Evolutionary conservation across 2,329 filamentous ascomycete species (phyloP), one percentile per base, ranked within the genome.

Genomic region (Chaetomium globosum): DNA sequence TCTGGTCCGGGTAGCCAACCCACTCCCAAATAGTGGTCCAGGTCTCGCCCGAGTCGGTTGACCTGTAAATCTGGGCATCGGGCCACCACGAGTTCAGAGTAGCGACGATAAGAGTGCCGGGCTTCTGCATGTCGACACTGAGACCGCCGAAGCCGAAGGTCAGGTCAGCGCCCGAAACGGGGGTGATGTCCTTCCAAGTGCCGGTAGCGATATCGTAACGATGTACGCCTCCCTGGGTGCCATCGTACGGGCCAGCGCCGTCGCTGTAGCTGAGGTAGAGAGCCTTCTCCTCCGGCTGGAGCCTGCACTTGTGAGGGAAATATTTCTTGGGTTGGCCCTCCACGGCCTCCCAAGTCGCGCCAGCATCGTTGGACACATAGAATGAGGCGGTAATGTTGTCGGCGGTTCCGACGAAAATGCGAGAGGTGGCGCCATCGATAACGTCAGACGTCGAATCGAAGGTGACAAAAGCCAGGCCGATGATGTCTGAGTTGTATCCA

Each of bases 31-130:
- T 78, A 0, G 73, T 76, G 1, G 81, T 81, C 84, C 84, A 86
- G 0, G 81, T 84, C 16, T 79, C 75, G 23, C 81, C 85, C 0
- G 83, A 84, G 72, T 87, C 80, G 0, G 75, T 83, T 3, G 83
- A 85, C 28, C 85, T 76, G 75, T 81, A 87, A 43, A 87, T 76
- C 61, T 84, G 80, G 1, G 80, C 83, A 66, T 87, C 85, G 0
- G 85, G 85, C 75, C 80, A 87, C 85, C 85, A 87, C 19, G 80
- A 82, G 74, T 87, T 87, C 49, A 87, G 72, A 1, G 80, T 80
- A 0, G 84, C 83, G 0, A 86, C 84, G 54, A 87, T 80, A 19
- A 87, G 71, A 0, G 84, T 87, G 0, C 84, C 85, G 0, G 85
- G 80, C 28, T 80, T 82, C 68, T 82, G 78, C 67, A 81, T 75